Base-by-base conservation (phyloP, 73 alveolate genomes). In the Uronychia setigera region DNA sequence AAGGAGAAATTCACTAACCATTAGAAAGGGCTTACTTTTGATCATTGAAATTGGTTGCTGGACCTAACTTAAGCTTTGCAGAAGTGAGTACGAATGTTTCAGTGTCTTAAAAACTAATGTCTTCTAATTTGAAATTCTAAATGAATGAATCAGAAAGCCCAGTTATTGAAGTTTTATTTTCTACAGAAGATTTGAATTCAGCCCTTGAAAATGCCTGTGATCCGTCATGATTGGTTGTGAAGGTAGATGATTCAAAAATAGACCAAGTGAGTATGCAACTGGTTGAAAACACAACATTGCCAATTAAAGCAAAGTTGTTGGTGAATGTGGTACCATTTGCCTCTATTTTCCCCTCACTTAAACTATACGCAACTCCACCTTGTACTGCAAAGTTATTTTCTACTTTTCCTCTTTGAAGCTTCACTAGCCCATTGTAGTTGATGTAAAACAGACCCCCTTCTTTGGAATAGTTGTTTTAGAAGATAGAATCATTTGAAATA, bases 391-490 rank as follows among this genome's bases (percentile, higher is more conserved):
- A 46, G 67, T 46, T 46, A 19, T 19, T 46, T 46, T 46, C 67
- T 11, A 46, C 19, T 5, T 46, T 5, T 5, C 67, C 5, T 5
- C 67, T 19, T 11, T 5, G 5, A 11, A 46, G 67, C n/a, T 11
- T 46, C n/a, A 46, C 67, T 19, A 19, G 5, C 19, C 67, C 67
- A 11, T 19, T 19, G 67, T 46, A 46, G 67, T 46, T 46, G 67
- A 46, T 46, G 67, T 46, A 46, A 46, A 46, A 46, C n/a, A 46
- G 67, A 0, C 86, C 86, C 13, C 86, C 86, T 25, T 33, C 58
- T 1, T n/a, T 80, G 13, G 86, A 30, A 28, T 80, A 80, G 86
- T 80, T 80, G 79, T 80, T 80, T 28, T 77, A 35, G 77, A 80
- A 80, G 58, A 59, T 80, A 80, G 78, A 13, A 29, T 80, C 58